These are phyloP conservation scores for Chrysoporthe austroafricana DNA, from an alignment of 2,329 filamentous ascomycete genomes.

Conservation along the genomic window DNA sequence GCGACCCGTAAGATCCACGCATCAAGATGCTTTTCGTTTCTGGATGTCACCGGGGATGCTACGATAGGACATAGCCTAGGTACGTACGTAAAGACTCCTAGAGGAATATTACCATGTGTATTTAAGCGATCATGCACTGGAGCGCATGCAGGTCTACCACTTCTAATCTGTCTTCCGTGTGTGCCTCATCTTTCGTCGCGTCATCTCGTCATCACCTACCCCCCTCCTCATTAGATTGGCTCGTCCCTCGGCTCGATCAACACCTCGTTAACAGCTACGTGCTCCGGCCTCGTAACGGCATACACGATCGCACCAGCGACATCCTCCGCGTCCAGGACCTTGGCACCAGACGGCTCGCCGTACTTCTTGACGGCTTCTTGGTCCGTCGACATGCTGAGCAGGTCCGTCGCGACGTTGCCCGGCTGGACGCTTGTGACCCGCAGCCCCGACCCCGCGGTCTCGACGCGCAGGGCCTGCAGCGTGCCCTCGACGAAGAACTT, in stretches of 20 bases:
- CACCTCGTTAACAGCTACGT: constrained; percentile 81
- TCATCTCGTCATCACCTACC: background rate
- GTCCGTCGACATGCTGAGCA: constrained; percentile 76
- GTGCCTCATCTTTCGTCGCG: background rate
- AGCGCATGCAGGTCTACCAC: background rate
- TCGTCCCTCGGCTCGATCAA: constrained; percentile 78
- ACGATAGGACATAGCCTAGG: too few relatives aligned
- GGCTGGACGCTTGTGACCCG: constrained; percentile 77
- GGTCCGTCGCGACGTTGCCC: constrained; percentile 74
- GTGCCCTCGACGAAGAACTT: constrained; percentile 88
- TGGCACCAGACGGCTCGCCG: constrained; percentile 73
- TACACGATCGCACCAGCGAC: constrained; percentile 75
- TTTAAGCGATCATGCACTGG: background rate
- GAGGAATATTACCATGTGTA: constrained; percentile 1
- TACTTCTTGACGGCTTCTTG: constrained; percentile 77
- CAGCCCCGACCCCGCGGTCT: constrained; percentile 74
- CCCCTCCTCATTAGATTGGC: constrained; percentile 57
- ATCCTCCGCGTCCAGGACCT: constrained; percentile 74
- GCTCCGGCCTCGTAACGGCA: constrained; percentile 72
- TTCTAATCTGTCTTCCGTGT: background rate
- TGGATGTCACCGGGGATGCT: too few relatives aligned
- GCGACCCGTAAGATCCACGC: too few relatives aligned
- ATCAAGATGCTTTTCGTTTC: too few relatives aligned
- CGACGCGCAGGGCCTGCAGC: constrained; percentile 73
- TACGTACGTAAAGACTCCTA: background rate